Conservation (phyloP, 169 alveolate species). For the Plasmodium knowlesi region DNA sequence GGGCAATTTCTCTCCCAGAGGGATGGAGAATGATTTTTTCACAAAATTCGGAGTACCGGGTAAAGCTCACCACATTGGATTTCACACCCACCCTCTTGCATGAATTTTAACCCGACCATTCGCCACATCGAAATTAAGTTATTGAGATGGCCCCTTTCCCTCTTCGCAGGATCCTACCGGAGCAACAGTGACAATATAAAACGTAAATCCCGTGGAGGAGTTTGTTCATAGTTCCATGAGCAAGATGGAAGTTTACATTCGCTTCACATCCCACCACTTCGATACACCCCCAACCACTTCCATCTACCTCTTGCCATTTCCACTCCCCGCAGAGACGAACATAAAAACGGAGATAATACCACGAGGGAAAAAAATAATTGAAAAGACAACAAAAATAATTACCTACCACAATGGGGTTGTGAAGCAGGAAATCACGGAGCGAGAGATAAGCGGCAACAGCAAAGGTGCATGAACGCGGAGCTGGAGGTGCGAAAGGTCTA, state of each 20-base stretch:
- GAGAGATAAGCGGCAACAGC: slow-evolving; percentile 52
- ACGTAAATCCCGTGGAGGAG: not conserved
- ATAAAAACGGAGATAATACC: slow-evolving; percentile 71
- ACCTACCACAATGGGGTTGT: slow-evolving; percentile 58
- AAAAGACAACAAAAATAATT: slow-evolving; percentile 66
- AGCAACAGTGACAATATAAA: not conserved
- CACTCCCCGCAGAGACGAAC: slow-evolving; percentile 44
- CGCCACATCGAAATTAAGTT: too few relatives aligned
- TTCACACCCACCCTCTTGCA: not conserved
- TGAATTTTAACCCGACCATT: too few relatives aligned
- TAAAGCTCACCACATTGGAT: not conserved
- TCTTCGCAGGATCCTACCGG: not conserved
- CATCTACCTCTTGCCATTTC: not conserved
- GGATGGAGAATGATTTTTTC: not conserved
- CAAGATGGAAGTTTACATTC: too few relatives aligned
- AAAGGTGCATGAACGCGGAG: slow-evolving; percentile 63
- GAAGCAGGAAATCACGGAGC: slow-evolving; percentile 54
- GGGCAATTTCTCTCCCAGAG: not conserved
- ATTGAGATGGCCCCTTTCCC: too few relatives aligned
- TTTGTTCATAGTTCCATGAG: too few relatives aligned
- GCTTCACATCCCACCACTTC: too few relatives aligned
- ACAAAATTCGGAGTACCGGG: not conserved
- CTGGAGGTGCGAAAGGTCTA: not conserved
- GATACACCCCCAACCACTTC: not conserved
- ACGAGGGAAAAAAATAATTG: slow-evolving; percentile 58